Evolutionary conservation across 768 basidiomycete species (phyloP).

Genomic region (Phlegmacium glaucopus): DNA sequence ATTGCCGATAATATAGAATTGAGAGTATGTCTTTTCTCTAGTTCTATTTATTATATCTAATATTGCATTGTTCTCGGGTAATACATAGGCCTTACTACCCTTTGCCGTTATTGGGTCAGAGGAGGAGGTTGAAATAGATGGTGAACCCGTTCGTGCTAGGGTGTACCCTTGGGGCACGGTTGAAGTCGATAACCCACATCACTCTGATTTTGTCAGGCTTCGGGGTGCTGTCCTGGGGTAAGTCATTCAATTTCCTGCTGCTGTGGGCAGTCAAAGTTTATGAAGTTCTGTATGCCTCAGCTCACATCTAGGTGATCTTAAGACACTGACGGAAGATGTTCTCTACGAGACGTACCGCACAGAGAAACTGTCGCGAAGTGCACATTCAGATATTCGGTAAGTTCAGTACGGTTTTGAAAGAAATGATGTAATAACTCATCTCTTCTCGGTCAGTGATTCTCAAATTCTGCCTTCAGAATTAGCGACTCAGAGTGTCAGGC

Average conservation of each 20-base stretch:
- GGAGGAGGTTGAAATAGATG: slow-evolving; percentile 80
- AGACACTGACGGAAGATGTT: slow-evolving; percentile 78
- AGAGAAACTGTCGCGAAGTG: slow-evolving; percentile 77
- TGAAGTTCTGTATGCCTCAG: slow-evolving; percentile 28
- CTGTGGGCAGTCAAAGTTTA: background rate
- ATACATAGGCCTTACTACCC: slow-evolving; percentile 58
- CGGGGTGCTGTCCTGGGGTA: slow-evolving; percentile 71
- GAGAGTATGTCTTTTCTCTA: slow-evolving; percentile 42
- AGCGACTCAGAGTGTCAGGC: slow-evolving; percentile 77
- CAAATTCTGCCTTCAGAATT: slow-evolving; percentile 84
- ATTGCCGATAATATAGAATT: slow-evolving; percentile 87
- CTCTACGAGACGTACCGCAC: slow-evolving; percentile 88
- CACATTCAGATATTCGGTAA: slow-evolving; percentile 57
- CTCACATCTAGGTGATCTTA: slow-evolving; percentile 82
- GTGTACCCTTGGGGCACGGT: slow-evolving; percentile 93
- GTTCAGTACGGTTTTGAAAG: background rate
- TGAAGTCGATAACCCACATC: slow-evolving; percentile 88
- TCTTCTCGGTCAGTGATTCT: slow-evolving; percentile 42
- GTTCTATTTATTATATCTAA: background rate
- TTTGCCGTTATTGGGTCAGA: slow-evolving; percentile 89
- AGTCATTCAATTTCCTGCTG: slow-evolving; percentile 26
- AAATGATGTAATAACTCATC: background rate
- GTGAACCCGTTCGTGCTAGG: slow-evolving; percentile 74
- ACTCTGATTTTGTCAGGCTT: slow-evolving; percentile 82
- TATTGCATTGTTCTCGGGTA: background rate